Base-by-base conservation (phyloP, 495 filamentous ascomycete species). In the Aspergillus kassunensis region DNA sequence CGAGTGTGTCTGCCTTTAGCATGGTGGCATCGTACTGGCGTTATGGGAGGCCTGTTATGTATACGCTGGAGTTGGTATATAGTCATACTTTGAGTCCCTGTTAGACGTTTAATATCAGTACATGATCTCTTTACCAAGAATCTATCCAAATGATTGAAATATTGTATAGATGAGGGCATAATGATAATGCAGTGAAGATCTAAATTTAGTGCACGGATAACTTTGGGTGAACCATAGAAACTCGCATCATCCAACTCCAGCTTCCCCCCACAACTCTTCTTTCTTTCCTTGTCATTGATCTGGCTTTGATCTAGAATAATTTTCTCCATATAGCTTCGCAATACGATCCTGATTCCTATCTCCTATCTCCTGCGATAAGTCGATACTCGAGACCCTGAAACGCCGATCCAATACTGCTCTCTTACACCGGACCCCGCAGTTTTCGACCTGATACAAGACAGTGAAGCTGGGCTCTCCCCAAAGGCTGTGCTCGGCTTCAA, bases 11-110 rank as follows among this genome's bases (percentile, higher is more conserved):
- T 43, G 46, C 19, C 21, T 44, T 16, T 37, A 52, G 7, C 40
- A 51, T 51, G 6, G 10, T 48, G n/a, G n/a, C n/a, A n/a, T n/a
- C n/a, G n/a, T n/a, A n/a, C 31, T 47, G 44, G 29, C 13, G 44
- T 23, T 43, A 4, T 15, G 21, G 24, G 24, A 39, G 18, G 7
- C 18, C 11, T 30, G 42, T 33, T 33, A 11, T 44, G 7, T 29
- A 25, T 31, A 18, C 21, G 15, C 27, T 27, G 30, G 30, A 33
- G 30, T 11, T 10, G 12, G 30, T 33, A 33, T n/a, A 33, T 33
- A 20, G 18, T 12, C 10, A 13, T 6, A n/a, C n/a, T n/a, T n/a
- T n/a, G n/a, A n/a, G n/a, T n/a, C n/a, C n/a, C n/a, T n/a, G n/a
- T n/a, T n/a, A n/a, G n/a, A n/a, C n/a, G n/a, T n/a, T n/a, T n/a